Conservation (phyloP, 257 asterid genomes). For the Leonotis leonurus region DNA sequence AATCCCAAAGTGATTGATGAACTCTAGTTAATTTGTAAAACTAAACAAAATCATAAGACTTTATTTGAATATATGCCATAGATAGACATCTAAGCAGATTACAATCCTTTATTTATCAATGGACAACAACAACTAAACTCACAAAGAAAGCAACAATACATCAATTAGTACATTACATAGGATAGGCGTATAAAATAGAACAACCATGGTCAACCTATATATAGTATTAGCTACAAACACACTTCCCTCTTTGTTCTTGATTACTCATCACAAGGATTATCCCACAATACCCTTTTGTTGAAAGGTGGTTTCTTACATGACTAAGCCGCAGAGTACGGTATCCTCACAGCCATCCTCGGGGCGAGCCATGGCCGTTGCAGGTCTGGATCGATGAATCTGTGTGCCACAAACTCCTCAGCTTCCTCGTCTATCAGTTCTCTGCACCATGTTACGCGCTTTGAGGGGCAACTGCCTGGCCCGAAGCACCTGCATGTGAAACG, state of each 20-base stretch:
- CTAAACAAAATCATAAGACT: too few relatives aligned
- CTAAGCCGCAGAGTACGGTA: slow-evolving; percentile 72
- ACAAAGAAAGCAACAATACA: too few relatives aligned
- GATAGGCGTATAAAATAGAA: too few relatives aligned
- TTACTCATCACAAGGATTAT: background rate
- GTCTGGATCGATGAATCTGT: slow-evolving; percentile 71
- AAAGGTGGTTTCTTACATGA: background rate
- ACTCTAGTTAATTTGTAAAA: too few relatives aligned
- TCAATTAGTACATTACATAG: too few relatives aligned
- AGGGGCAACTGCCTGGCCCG: slow-evolving; percentile 81
- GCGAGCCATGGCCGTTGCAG: slow-evolving; percentile 71
- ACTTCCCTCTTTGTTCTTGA: background rate
- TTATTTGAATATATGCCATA: too few relatives aligned
- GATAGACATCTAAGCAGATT: too few relatives aligned
- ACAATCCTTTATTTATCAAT: too few relatives aligned
- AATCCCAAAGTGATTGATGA: too few relatives aligned
- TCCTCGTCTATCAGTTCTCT: slow-evolving; percentile 84
- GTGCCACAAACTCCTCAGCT: slow-evolving; percentile 63
- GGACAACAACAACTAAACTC: too few relatives aligned
- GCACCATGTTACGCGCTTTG: slow-evolving; percentile 80
- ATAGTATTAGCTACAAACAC: too few relatives aligned
- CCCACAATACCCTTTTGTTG: background rate
- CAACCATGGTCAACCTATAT: too few relatives aligned
- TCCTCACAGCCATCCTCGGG: slow-evolving; percentile 58
- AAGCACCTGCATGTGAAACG: slow-evolving; percentile 87